These are phyloP conservation scores for Vicia faba DNA, from an alignment of 306 rosid genomes.

Conservation along the genomic window DNA sequence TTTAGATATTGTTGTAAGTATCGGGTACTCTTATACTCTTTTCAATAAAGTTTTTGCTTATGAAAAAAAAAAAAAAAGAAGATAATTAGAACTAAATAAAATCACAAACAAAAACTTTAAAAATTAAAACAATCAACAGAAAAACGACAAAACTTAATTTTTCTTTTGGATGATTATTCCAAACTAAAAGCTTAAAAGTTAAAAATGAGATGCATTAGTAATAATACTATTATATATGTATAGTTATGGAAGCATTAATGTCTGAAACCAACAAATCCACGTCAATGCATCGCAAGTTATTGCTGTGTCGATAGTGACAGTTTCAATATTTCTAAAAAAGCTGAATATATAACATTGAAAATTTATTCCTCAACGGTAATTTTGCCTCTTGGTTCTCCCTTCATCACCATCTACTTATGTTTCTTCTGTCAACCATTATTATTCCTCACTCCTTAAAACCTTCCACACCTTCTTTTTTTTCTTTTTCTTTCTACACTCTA, in stretches of 20 bases:
- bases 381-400: constrained; percentile 16
- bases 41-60: no score
- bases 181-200: background rate
- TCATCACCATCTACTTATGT: constrained; percentile 30
- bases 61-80: no score
- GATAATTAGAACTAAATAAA: no score
- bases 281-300: constrained; percentile 48
- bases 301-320: constrained; percentile 59
- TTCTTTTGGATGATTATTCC: background rate
- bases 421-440: constrained; percentile 34
- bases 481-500: background rate
- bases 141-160: no score
- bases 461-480: background rate
- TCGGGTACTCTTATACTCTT: no score
- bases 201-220: background rate
- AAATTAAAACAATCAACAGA: no score
- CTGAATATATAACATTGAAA: background rate
- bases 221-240: no score
- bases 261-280: constrained; percentile 54
- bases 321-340: constrained; percentile 42
- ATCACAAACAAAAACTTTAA: no score
- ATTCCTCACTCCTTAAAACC: constrained; percentile 8
- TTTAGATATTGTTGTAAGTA: no score
- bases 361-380: background rate
- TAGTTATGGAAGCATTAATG: constrained; percentile 45